Evolutionary conservation across 768 basidiomycete species (phyloP).

Genomic region (Hygrocybe coccinea): DNA sequence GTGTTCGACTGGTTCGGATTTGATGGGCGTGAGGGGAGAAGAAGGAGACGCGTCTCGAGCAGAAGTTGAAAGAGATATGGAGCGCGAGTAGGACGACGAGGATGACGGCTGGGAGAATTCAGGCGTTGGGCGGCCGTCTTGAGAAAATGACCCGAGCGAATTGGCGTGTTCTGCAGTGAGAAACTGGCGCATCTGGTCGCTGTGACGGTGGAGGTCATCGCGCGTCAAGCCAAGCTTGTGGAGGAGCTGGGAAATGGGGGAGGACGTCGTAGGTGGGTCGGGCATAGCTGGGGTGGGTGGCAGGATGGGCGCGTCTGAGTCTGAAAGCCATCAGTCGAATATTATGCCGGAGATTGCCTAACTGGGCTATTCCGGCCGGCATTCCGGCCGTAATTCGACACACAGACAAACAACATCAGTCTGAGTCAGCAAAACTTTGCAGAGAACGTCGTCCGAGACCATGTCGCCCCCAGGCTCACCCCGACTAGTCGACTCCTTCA

Average conservation of each 20-base stretch:
- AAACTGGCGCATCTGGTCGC: conserved; percentile 77
- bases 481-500: conserved; percentile 84
- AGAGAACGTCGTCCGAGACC: too few species aligned
- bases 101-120: conserved; percentile 32
- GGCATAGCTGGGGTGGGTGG: conserved; percentile 2
- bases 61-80: conserved; percentile 46
- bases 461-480: conserved; percentile 59
- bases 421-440: too few species aligned
- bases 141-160: conserved; percentile 43
- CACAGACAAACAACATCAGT: too few species aligned
- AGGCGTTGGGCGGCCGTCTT: conserved; percentile 18
- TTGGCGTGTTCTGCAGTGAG: conserved; percentile 50
- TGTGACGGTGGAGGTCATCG: conserved; percentile 66
- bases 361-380: too few species aligned
- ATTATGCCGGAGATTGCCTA: neutral
- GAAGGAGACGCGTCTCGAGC: conserved; percentile 48
- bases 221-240: conserved; percentile 70
- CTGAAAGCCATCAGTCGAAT: neutral
- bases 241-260: conserved; percentile 71
- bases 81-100: conserved; percentile 38
- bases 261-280: conserved; percentile 22
- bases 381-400: too few species aligned
- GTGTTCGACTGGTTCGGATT: conserved; percentile 54
- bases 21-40: conserved; percentile 54
- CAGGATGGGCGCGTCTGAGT: neutral